These are phyloP conservation scores for Fusarium denticulatum DNA, from an alignment of 2,329 filamentous ascomycete species.

Conservation along the genomic window DNA sequence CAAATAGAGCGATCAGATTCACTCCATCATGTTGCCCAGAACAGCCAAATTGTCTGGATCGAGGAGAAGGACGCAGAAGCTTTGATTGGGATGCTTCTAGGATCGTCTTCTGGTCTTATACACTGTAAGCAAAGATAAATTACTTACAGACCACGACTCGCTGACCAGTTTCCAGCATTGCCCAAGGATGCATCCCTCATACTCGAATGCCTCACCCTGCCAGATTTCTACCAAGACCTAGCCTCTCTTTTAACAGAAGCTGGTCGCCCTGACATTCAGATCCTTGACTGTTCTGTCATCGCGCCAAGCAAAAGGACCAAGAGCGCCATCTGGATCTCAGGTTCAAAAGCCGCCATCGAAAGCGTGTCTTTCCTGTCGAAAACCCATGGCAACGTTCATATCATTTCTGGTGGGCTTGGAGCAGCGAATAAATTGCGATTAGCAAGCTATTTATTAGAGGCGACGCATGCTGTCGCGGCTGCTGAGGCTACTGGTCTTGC, in stretches of 20 bases:
- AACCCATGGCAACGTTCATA: neutral
- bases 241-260: neutral
- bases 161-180: neutral
- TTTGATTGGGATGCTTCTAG: accelerated
- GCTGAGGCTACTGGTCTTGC: neutral
- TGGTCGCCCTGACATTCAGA: neutral
- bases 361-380: accelerated
- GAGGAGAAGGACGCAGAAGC: neutral
- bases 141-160: accelerated
- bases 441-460: neutral
- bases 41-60: neutral
- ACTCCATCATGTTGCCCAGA: neutral
- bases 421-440: neutral
- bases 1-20: accelerated
- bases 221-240: neutral
- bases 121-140: neutral
- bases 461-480: neutral
- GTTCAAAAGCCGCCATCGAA: neutral
- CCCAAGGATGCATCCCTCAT: neutral
- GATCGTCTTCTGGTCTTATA: accelerated
- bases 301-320: neutral
- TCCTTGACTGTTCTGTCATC: neutral
- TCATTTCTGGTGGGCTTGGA: neutral
- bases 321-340: neutral
- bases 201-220: accelerated